phyloP scores from a whole-genome alignment of 1,284 basidiomycete genomes.

The Pisolithus thermaeus region DNA sequence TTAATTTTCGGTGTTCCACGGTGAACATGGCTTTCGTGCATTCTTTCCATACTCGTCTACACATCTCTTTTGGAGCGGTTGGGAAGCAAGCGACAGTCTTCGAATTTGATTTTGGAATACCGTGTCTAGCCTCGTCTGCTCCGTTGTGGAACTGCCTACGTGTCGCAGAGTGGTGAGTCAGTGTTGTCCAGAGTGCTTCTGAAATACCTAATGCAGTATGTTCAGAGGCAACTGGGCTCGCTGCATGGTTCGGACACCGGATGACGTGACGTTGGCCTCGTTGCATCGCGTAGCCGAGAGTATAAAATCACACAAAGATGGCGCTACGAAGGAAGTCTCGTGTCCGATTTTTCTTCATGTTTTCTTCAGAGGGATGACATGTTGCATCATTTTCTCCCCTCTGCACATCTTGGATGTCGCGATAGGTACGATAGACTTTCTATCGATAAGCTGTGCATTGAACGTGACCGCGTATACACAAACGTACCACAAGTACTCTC shows the following conservation, averaged over 20 bases:
- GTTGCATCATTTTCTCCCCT: conserved; percentile 14
- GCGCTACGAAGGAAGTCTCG: neutral
- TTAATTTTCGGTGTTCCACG: neutral
- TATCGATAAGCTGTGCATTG: conserved; percentile 14
- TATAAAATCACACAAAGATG: conserved; percentile 11
- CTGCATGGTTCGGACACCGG: conserved; percentile 8
- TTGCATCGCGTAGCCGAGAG: conserved; percentile 3
- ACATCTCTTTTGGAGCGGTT: too few relatives aligned
- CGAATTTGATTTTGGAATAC: too few relatives aligned
- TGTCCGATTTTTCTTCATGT: conserved; percentile 7
- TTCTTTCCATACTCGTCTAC: neutral
- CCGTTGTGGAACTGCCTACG: too few relatives aligned
- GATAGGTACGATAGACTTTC: conserved; percentile 18
- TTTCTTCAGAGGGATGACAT: conserved; percentile 6
- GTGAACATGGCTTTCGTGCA: neutral
- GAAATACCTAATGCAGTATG: neutral
- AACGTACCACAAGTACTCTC: neutral
- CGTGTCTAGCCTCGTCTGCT: too few relatives aligned
- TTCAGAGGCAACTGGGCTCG: neutral
- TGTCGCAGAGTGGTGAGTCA: too few relatives aligned
- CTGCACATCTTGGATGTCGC: conserved; percentile 9
- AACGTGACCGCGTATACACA: neutral
- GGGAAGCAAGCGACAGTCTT: too few relatives aligned
- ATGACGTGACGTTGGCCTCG: conserved; percentile 3
- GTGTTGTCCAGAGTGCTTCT: neutral